Conservation (phyloP, 2,329 filamentous ascomycete genomes). For the Hypoxylon sp. region DNA sequence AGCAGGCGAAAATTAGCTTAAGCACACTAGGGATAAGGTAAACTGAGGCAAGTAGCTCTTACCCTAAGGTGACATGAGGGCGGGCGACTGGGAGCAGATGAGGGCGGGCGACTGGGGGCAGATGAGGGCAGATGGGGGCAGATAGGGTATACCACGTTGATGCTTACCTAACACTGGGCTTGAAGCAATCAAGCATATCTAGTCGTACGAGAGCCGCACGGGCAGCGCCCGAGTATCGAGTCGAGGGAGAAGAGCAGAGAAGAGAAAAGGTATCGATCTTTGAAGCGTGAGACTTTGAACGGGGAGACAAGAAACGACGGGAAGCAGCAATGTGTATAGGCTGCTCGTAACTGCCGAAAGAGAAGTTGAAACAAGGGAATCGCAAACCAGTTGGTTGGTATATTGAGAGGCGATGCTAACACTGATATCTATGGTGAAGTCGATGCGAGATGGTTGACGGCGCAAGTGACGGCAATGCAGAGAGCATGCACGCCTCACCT, state of each 20-base stretch:
- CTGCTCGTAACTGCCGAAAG: background rate
- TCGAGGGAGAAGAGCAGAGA: background rate
- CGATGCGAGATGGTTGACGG: background rate
- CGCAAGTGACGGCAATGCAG: background rate
- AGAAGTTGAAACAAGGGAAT: background rate
- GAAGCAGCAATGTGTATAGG: background rate
- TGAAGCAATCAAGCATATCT: background rate
- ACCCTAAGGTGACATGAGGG: too few relatives aligned
- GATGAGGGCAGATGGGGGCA: too few relatives aligned
- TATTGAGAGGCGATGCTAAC: background rate
- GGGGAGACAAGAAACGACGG: too few relatives aligned
- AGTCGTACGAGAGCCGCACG: background rate
- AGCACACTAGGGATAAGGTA: background rate
- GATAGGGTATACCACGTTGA: too few relatives aligned
- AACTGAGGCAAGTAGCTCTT: too few relatives aligned
- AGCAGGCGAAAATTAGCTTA: background rate
- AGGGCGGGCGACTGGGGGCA: too few relatives aligned
- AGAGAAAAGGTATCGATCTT: too few relatives aligned
- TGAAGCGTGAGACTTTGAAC: too few relatives aligned
- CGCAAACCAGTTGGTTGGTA: background rate
- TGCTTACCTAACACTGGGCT: background rate
- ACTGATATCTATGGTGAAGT: background rate
- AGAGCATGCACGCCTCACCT: background rate
- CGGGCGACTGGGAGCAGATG: too few relatives aligned
- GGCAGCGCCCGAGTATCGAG: background rate